Evolutionary conservation across 2,329 filamentous ascomycete genomes (phyloP).

Genomic region (Botrytis fabae): DNA sequence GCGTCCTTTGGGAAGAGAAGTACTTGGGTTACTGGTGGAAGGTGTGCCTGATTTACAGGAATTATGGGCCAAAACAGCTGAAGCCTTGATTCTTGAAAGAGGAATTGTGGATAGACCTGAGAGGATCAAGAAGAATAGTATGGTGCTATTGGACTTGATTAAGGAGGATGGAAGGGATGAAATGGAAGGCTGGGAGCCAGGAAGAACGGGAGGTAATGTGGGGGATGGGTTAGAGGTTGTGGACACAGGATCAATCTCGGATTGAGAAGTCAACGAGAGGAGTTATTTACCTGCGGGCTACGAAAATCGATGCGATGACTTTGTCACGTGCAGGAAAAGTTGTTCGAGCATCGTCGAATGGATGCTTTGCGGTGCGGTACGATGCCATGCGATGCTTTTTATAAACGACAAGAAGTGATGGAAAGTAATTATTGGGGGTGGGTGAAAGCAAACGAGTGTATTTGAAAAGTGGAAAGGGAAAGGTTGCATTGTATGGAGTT

Average conservation of each 20-base stretch:
- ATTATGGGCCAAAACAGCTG: conserved; percentile 63
- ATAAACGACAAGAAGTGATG: conserved; percentile 1
- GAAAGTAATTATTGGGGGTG: conserved; percentile 4
- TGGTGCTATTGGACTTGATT: conserved; percentile 64
- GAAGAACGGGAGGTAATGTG: conserved; percentile 16
- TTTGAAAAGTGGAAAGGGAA: conserved; percentile 1
- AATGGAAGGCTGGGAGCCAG: conserved; percentile 58
- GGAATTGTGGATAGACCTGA: conserved; percentile 57
- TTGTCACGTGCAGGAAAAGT: background rate
- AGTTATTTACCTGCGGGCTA: background rate
- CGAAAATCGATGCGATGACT: background rate
- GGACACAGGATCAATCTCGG: conserved; percentile 13
- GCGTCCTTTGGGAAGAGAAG: conserved; percentile 53
- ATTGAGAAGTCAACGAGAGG: conserved; percentile 5
- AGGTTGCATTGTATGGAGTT: conserved; percentile 3
- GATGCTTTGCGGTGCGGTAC: background rate
- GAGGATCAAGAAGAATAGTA: conserved; percentile 63
- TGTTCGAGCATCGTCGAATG: background rate
- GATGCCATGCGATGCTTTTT: background rate
- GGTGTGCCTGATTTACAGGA: conserved; percentile 60
- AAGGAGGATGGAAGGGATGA: conserved; percentile 59
- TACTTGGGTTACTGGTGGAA: conserved; percentile 51
- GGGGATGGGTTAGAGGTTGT: background rate
- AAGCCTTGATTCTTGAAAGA: conserved; percentile 60
- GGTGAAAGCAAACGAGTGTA: background rate